Evolutionary conservation across 148 eudicot species (phyloP).

Genomic region (Fallopia convolvulus): DNA sequence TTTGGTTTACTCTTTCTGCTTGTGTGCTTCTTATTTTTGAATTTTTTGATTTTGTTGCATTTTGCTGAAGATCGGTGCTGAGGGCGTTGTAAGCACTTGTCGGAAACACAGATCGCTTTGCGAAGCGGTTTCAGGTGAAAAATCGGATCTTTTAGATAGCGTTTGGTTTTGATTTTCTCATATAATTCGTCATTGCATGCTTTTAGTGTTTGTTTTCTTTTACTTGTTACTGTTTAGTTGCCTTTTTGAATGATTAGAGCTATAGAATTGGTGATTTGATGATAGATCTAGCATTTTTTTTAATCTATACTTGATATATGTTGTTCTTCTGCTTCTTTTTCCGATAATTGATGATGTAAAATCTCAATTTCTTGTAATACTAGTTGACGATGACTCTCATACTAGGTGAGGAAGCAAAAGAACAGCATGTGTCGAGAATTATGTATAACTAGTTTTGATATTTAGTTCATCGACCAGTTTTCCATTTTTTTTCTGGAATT

Average conservation of each 20-base stretch:
- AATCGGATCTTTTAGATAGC: not conserved
- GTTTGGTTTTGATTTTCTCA: not conserved
- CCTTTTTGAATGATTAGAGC: not conserved
- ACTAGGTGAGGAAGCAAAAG: not conserved
- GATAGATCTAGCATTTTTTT: not conserved
- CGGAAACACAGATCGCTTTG: not conserved
- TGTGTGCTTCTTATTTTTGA: not conserved
- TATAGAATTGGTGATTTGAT: not conserved
- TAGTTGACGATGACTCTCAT: not conserved
- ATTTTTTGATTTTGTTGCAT: not conserved
- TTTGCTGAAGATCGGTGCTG: not conserved
- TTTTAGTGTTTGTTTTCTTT: not conserved
- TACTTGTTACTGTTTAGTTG: not conserved
- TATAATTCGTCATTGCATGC: not conserved
- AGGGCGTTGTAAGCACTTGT: not conserved
- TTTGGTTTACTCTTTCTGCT: not conserved
- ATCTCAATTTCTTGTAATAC: not conserved
- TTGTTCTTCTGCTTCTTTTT: too few relatives aligned
- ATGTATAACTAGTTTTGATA: too few relatives aligned
- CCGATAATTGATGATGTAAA: not conserved
- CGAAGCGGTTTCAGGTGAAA: not conserved
- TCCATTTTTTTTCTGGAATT: not conserved
- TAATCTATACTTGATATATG: not conserved
- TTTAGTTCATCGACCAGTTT: not conserved
- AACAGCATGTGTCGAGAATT: too few relatives aligned